A percentile compares a stretch with the other conserved stretches of the same genome.
Conservation (phyloP, 345 rosid species). For the Eucalyptus dawsonii region DNA sequence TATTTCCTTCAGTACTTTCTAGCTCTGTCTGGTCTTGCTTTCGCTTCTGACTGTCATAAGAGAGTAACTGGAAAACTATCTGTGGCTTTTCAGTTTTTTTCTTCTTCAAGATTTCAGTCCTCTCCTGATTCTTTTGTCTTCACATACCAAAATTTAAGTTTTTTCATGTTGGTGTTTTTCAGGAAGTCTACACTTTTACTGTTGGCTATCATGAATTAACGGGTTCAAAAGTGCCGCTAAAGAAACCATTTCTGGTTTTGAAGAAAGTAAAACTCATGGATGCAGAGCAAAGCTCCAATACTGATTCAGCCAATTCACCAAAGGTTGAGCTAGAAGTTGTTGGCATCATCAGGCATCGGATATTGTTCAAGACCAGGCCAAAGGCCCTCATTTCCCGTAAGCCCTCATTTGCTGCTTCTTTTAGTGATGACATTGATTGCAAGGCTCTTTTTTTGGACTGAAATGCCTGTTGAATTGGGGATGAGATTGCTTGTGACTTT, state of each 20-base stretch:
- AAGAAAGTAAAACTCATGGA: constrained; percentile 43
- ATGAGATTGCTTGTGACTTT: not conserved
- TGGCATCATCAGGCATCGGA: constrained; percentile 63
- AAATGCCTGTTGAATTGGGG: not conserved
- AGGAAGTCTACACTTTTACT: constrained; percentile 74
- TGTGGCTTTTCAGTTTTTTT: not conserved
- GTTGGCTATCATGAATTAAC: constrained; percentile 66
- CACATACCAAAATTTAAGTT: not conserved
- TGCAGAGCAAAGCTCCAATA: constrained; percentile 1
- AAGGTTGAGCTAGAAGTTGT: constrained; percentile 45
- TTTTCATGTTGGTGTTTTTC: not conserved
- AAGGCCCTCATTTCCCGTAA: constrained; percentile 72
- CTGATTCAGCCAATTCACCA: not conserved
- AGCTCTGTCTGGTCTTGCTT: not conserved
- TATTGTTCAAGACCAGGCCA: constrained; percentile 77
- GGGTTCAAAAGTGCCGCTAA: constrained; percentile 44
- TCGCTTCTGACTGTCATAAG: not conserved
- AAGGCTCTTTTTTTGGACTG: not conserved
- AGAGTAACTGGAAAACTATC: not conserved
- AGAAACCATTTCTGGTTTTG: constrained; percentile 65
- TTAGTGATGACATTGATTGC: not conserved
- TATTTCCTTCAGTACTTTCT: not conserved
- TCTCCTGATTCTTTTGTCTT: not conserved
- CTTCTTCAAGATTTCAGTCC: not conserved
- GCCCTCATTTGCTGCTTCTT: not conserved